These are phyloP conservation scores for Alternaria longipes DNA, from an alignment of 2,329 filamentous ascomycete genomes.

Conservation along the genomic window DNA sequence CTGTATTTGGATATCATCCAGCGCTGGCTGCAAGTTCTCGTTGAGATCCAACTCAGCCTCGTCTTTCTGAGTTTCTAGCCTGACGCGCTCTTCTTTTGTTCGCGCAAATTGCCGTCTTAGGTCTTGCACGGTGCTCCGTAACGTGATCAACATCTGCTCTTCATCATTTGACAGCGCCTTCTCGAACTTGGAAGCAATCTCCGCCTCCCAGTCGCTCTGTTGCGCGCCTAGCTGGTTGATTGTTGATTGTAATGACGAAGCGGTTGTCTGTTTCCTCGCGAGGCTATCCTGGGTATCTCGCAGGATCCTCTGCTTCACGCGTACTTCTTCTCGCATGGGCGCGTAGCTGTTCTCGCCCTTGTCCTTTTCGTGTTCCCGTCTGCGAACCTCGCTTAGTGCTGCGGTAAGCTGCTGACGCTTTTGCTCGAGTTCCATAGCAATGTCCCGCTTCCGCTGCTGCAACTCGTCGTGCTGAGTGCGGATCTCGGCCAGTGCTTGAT, in stretches of 20 bases:
- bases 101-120: slow-evolving; percentile 81
- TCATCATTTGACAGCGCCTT: slow-evolving; percentile 86
- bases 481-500: slow-evolving; percentile 77
- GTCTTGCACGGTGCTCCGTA: slow-evolving; percentile 74
- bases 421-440: slow-evolving; percentile 74
- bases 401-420: slow-evolving; percentile 90
- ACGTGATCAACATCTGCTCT: slow-evolving; percentile 78
- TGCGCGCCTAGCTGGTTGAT: slow-evolving; percentile 71
- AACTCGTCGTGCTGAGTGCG: slow-evolving; percentile 77
- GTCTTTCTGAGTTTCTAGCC: slow-evolving; percentile 82
- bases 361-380: slow-evolving; percentile 78
- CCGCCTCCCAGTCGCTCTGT: slow-evolving; percentile 78
- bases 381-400: slow-evolving; percentile 84
- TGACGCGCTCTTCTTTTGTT: slow-evolving; percentile 75
- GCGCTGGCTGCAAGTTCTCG: slow-evolving; percentile 85
- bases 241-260: slow-evolving; percentile 73
- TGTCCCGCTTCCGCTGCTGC: slow-evolving; percentile 68
- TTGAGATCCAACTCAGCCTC: slow-evolving; percentile 85
- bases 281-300: slow-evolving; percentile 77
- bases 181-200: slow-evolving; percentile 88
- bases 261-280: slow-evolving; percentile 71
- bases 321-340: slow-evolving; percentile 78
- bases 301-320: slow-evolving; percentile 76
- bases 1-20: slow-evolving; percentile 74
- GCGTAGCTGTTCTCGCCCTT: slow-evolving; percentile 85